phyloP scores from a whole-genome alignment of 2,329 filamentous ascomycete genomes.

The Xylaria sp. region DNA sequence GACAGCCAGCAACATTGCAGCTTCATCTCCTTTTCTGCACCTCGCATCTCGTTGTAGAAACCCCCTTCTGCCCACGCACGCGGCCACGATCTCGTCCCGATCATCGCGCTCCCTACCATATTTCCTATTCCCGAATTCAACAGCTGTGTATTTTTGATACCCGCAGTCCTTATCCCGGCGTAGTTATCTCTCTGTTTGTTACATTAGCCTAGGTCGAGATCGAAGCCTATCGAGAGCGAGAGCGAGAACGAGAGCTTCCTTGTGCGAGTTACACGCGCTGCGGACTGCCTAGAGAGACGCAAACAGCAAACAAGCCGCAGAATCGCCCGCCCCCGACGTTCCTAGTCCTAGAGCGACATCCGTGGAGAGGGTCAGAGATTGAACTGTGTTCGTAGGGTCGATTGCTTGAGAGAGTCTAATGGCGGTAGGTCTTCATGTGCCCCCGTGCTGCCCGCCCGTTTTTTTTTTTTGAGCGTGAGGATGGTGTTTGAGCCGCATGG shows the following conservation, averaged over 20 bases:
- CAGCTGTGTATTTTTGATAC: conserved; percentile 39
- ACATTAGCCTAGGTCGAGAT: conserved; percentile 26
- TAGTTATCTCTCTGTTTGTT: conserved; percentile 21
- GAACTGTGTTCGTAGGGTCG: conserved; percentile 31
- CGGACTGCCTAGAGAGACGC: conserved; percentile 26
- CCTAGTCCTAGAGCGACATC: conserved; percentile 5
- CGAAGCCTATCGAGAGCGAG: conserved; percentile 21
- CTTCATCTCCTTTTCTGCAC: conserved; percentile 25
- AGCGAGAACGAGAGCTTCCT: conserved; percentile 29
- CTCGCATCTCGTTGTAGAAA: conserved; percentile 21
- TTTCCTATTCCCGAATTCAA: conserved; percentile 30
- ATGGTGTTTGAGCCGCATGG: conserved; percentile 4
- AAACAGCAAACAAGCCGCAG: conserved; percentile 8
- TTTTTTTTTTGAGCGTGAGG: neutral
- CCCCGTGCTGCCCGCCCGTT: neutral
- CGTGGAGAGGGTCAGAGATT: conserved; percentile 25
- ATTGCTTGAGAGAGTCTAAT: conserved; percentile 39
- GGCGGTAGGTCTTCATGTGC: conserved; percentile 34
- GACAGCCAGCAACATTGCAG: conserved; percentile 30
- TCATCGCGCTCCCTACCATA: conserved; percentile 21
- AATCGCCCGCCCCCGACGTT: conserved; percentile 2
- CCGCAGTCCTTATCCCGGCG: conserved; percentile 35
- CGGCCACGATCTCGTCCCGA: conserved; percentile 24
- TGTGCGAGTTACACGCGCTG: conserved; percentile 29
- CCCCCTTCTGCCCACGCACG: conserved; percentile 29